Evolutionary conservation across 331 rosid species (phyloP).

Genomic region (Quercus phellos): DNA sequence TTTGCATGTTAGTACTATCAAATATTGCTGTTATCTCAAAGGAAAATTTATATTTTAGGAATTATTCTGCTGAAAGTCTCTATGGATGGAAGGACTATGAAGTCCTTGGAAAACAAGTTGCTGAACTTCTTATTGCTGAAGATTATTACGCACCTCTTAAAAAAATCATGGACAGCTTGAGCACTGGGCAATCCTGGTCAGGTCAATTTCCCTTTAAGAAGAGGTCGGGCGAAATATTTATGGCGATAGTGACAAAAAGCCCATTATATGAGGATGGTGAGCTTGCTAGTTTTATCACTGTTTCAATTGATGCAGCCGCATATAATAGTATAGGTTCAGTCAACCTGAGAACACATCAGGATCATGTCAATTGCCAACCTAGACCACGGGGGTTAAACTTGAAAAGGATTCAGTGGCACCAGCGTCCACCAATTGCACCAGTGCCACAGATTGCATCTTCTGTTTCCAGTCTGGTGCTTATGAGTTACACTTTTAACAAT

Average conservation of each 20-base stretch:
- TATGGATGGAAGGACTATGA: slow-evolving; percentile 74
- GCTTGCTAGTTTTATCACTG: slow-evolving; percentile 47
- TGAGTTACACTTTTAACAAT: background rate
- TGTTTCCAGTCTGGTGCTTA: slow-evolving; percentile 69
- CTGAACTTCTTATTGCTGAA: slow-evolving; percentile 35
- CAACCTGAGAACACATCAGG: slow-evolving; percentile 23
- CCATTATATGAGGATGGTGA: slow-evolving; percentile 56
- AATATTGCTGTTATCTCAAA: background rate
- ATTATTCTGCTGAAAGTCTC: slow-evolving; percentile 55
- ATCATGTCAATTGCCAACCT: slow-evolving; percentile 21
- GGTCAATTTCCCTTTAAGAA: slow-evolving; percentile 77
- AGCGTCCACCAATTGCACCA: slow-evolving; percentile 40
- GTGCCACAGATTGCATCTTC: slow-evolving; percentile 59
- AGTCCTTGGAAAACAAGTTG: slow-evolving; percentile 42
- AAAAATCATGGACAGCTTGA: slow-evolving; percentile 43
- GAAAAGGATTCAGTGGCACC: slow-evolving; percentile 49
- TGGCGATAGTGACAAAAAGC: slow-evolving; percentile 55
- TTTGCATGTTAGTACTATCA: background rate
- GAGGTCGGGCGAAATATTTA: slow-evolving; percentile 56
- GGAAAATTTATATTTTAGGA: slow-evolving; percentile 38
- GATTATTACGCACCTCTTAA: slow-evolving; percentile 36
- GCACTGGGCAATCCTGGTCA: slow-evolving; percentile 52
- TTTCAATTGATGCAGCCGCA: slow-evolving; percentile 55
- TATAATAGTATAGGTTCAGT: slow-evolving; percentile 25
- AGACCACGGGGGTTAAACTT: slow-evolving; percentile 34